Conservation (phyloP, 2,329 filamentous ascomycete genomes). For the Davidsoniella australis region DNA sequence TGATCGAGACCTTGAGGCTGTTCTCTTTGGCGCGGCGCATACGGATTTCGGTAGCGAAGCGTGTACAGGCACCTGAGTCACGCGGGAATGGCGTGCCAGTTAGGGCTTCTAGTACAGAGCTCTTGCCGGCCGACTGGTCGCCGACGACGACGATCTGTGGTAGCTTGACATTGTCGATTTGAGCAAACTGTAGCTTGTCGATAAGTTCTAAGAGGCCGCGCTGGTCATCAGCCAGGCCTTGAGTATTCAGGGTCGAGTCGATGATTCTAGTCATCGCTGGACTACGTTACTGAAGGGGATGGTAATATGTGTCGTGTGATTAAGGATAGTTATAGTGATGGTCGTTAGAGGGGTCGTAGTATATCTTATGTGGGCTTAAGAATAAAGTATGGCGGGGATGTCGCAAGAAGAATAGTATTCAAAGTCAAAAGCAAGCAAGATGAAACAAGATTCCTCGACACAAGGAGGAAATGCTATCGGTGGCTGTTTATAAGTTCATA, state of each 20-base stretch:
- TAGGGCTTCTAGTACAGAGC: slow-evolving; percentile 45
- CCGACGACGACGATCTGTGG: slow-evolving; percentile 48
- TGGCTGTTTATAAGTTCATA: slow-evolving; percentile 7
- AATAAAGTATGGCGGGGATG: neutral
- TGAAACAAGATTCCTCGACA: neutral
- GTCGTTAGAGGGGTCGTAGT: neutral
- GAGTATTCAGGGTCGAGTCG: slow-evolving; percentile 31
- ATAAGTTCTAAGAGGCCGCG: slow-evolving; percentile 39
- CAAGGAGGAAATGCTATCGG: neutral
- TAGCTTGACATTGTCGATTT: slow-evolving; percentile 35
- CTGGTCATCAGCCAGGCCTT: slow-evolving; percentile 36
- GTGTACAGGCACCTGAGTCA: slow-evolving; percentile 42
- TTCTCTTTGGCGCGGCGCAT: slow-evolving; percentile 30
- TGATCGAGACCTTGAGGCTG: slow-evolving; percentile 33
- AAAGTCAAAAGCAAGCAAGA: neutral
- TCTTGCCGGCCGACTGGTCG: slow-evolving; percentile 47
- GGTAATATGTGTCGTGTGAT: neutral
- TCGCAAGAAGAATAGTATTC: neutral
- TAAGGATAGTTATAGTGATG: neutral
- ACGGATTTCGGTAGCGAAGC: slow-evolving; percentile 43
- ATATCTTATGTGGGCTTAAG: neutral
- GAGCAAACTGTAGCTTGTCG: slow-evolving; percentile 35
- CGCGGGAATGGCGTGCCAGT: slow-evolving; percentile 44
- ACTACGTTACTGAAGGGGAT: neutral
- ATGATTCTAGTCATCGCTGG: slow-evolving; percentile 17